A percentile compares a stretch with the other conserved stretches of the same genome.
These are phyloP conservation scores for Venturiaceae sp. DNA, from an alignment of 2,329 filamentous ascomycete genomes.

Conservation along the genomic window DNA sequence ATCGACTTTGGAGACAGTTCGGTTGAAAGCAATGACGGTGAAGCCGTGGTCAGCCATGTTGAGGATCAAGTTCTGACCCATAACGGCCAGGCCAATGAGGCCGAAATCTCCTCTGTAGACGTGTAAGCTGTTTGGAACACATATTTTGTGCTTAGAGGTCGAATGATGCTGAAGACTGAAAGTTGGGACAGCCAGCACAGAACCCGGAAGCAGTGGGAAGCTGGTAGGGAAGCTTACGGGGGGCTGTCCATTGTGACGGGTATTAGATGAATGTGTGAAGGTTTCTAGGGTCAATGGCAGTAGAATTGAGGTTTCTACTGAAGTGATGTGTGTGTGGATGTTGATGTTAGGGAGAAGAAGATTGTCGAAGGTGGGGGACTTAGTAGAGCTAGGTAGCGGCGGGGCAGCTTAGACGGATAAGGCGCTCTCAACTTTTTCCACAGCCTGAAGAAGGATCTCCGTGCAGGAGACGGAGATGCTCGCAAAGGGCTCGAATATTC, in stretches of 20 bases:
- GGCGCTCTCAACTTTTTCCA: too few species aligned
- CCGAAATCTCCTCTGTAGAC: slow-evolving; percentile 41
- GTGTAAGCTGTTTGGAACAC: not conserved
- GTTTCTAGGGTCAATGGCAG: not conserved
- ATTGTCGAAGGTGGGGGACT: too few species aligned
- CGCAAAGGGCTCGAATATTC: too few species aligned
- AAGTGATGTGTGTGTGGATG: not conserved
- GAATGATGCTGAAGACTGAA: not conserved
- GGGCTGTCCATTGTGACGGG: not conserved
- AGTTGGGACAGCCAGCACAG: not conserved
- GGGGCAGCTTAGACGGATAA: too few species aligned
- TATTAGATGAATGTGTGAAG: not conserved
- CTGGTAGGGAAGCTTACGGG: not conserved
- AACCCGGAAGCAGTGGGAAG: not conserved
- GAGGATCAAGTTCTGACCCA: slow-evolving; percentile 45
- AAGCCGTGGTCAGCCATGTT: slow-evolving; percentile 57
- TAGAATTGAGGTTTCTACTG: not conserved
- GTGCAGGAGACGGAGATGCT: too few species aligned
- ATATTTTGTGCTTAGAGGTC: not conserved
- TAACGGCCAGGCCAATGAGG: slow-evolving; percentile 41
- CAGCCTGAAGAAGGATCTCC: too few species aligned
- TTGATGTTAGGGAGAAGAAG: too few species aligned
- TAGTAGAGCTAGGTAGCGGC: too few species aligned
- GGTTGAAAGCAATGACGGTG: slow-evolving; percentile 97
- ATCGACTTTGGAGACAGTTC: slow-evolving; percentile 62